Evolutionary conservation across 345 rosid species (phyloP), one percentile per base, ranked within the genome.

Genomic region (Lenwebbia sp.): DNA sequence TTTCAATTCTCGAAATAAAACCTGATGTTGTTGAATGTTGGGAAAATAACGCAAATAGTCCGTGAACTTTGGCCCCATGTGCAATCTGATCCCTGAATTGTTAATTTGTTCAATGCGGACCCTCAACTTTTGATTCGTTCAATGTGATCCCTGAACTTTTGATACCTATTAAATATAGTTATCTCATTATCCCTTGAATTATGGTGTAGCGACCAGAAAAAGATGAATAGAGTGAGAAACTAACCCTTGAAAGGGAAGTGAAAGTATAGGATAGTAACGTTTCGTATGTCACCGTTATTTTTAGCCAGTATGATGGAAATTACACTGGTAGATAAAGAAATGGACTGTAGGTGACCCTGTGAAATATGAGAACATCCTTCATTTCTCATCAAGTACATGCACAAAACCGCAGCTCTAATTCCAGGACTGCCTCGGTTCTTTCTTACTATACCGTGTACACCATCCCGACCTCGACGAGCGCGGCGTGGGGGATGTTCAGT

Each of bases 391-490:
- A 65, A 33, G 17, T 19, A 33, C 2, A 33, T 8, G 76, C 40
- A 65, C 76, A 65, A 17, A 17, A 30, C 17, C 6, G 41, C 8
- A 30, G 41, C 41, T 19, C 76, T 1, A 33, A 65, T 65, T 17
- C 13, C 3, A 19, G 47, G 47, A 70, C 81, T 1, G 14, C 47
- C 13, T 19, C 7, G 81, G 21, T 37, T 70, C 26, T 37, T 37
- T 70, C 26, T 37, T 19, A 10, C 40, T 37, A 94, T 88, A 93
- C 84, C 0, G 87, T 87, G 83, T 91, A 93, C 19, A 90, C 91
- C 90, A 90, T 94, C 52, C 94, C 89, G 81, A 93, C 96, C 91
- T 92, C 93, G 60, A 94, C 91, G 41, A 91, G 93, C 58, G 94
- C 92, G 13, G 95, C 95, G 84, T 94, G 91, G 84, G 96, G 96